phyloP scores from a whole-genome alignment of 2,329 filamentous ascomycete genomes.

The Didymella pomorum region DNA sequence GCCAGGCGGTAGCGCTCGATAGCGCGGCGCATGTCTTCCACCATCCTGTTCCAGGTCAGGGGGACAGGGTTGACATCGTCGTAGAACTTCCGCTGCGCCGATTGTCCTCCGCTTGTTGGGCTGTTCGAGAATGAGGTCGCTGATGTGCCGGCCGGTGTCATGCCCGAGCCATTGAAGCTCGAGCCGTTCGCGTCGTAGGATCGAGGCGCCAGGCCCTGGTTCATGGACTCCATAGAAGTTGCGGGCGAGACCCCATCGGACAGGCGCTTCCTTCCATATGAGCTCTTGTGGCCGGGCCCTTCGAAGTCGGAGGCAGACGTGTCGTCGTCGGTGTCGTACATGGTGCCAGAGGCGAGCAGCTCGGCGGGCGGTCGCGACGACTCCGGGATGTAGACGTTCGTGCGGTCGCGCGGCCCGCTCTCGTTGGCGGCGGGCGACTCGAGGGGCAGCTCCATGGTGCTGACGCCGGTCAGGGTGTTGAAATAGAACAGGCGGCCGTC shows the following conservation, averaged over 20 bases:
- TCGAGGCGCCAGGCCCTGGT: constrained; percentile 69
- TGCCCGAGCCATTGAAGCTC: constrained; percentile 57
- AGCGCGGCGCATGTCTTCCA: constrained; percentile 90
- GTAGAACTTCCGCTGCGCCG: constrained; percentile 79
- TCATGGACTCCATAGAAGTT: constrained; percentile 90
- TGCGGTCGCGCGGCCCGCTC: constrained; percentile 85
- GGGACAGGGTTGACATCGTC: constrained; percentile 84
- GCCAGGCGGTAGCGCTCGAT: constrained; percentile 90
- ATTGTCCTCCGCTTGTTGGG: constrained; percentile 51
- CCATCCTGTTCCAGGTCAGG: constrained; percentile 86
- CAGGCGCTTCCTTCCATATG: constrained; percentile 70
- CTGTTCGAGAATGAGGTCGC: constrained; percentile 64
- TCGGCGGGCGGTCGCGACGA: constrained; percentile 89
- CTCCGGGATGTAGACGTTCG: constrained; percentile 87
- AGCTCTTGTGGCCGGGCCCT: constrained; percentile 75
- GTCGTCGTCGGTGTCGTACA: constrained; percentile 90
- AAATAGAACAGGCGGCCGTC: constrained; percentile 96
- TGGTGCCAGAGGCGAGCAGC: constrained; percentile 84
- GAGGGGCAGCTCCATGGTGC: constrained; percentile 90
- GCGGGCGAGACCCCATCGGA: constrained; percentile 81
- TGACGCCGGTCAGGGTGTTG: constrained; percentile 96
- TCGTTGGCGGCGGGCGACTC: constrained; percentile 87
- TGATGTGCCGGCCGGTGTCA: constrained; percentile 60
- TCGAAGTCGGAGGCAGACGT: constrained; percentile 84
- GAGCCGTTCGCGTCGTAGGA: constrained; percentile 53